phyloP scores from a whole-genome alignment of 306 rosid species.

The Casuarina glauca region DNA sequence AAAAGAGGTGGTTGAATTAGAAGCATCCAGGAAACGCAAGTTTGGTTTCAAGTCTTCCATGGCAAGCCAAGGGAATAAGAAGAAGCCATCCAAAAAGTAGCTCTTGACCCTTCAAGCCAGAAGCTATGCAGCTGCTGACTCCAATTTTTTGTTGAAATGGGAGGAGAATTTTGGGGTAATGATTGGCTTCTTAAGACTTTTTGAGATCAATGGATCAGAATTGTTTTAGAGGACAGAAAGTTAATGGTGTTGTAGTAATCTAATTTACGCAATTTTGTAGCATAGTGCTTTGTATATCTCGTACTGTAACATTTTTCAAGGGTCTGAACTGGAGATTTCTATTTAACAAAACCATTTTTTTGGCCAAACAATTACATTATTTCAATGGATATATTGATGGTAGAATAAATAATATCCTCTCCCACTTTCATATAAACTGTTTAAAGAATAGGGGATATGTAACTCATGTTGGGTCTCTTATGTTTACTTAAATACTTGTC shows the following conservation, averaged over 20 bases:
- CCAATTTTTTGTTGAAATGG: neutral
- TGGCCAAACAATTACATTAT: neutral
- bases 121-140: constrained; percentile 1
- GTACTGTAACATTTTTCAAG: neutral
- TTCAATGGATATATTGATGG: too few relatives aligned
- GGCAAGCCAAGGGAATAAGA: constrained; percentile 26
- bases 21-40: constrained; percentile 54
- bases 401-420: too few relatives aligned
- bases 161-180: neutral
- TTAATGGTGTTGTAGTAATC: neutral
- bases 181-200: neutral
- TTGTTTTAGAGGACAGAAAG: neutral
- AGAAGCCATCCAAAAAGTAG: constrained; percentile 18
- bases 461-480: too few relatives aligned
- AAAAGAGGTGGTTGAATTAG: constrained; percentile 53
- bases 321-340: neutral
- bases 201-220: neutral
- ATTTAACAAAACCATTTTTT: neutral
- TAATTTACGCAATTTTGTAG: neutral
- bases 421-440: too few relatives aligned
- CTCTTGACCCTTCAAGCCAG: constrained; percentile 1
- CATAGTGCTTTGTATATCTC: neutral
- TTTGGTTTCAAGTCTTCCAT: constrained; percentile 32
- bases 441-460: too few relatives aligned
- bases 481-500: too few relatives aligned